Percentiles rank a stretch among this genome's conserved stretches.
Evolutionary conservation across 768 basidiomycete species (phyloP).

Genomic region (Mycena alexandri): DNA sequence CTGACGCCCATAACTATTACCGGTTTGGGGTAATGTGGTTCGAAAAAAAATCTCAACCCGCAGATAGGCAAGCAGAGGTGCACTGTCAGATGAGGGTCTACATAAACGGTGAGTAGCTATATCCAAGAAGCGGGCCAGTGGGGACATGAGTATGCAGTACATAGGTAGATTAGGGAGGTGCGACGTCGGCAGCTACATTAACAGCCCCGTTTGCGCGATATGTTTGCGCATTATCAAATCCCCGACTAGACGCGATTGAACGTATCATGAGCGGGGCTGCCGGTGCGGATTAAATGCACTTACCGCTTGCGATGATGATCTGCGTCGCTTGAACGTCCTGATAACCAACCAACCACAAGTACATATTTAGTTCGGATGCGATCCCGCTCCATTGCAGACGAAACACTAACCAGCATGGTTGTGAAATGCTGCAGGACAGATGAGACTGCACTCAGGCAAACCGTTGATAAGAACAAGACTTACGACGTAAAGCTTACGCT

Average conservation of each 20-base stretch:
- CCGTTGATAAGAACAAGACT: constrained; percentile 44
- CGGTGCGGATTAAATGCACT: constrained; percentile 30
- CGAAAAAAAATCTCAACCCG: too few species aligned
- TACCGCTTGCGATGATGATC: constrained; percentile 73
- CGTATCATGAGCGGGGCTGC: not conserved
- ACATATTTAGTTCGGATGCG: constrained; percentile 14
- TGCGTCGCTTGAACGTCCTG: constrained; percentile 81
- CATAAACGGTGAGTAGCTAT: not conserved
- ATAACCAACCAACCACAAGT: too few species aligned
- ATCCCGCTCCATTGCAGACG: constrained; percentile 24
- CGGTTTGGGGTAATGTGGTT: too few species aligned
- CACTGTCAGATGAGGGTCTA: too few species aligned
- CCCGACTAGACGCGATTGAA: constrained; percentile 58
- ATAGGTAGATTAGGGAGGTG: not conserved
- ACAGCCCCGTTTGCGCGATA: constrained; percentile 62
- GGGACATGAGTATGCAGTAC: constrained; percentile 1
- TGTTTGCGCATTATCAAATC: constrained; percentile 78
- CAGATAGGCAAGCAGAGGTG: too few species aligned
- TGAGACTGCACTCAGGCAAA: too few species aligned
- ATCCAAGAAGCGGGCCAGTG: constrained; percentile 24
- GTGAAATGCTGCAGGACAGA: constrained; percentile 68
- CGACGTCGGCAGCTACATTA: constrained; percentile 22
- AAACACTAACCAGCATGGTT: constrained; percentile 68
- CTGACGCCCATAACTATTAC: too few species aligned
- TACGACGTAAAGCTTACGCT: constrained; percentile 74